A percentile compares a stretch with the other conserved stretches of the same genome.
Conservation (phyloP, 140 eudicot genomes). For the Stevia rebaudiana region DNA sequence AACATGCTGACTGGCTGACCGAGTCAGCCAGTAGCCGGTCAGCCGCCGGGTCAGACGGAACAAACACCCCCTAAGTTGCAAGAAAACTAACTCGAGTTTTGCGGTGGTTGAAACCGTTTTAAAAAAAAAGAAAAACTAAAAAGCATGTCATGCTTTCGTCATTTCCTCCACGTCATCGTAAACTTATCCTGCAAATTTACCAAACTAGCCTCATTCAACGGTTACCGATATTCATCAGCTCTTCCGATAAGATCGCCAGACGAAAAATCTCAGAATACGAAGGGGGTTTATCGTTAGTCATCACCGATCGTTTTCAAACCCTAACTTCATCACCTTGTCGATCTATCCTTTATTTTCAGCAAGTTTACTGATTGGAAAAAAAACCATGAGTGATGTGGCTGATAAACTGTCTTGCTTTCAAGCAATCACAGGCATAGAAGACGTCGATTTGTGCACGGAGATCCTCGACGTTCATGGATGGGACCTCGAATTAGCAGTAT, state of each 20-base stretch:
- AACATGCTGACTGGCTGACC: too few species aligned
- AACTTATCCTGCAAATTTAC: background rate
- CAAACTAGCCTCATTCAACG: conserved; percentile 1
- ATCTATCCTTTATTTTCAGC: background rate
- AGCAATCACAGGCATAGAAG: conserved; percentile 80
- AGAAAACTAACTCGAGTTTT: too few species aligned
- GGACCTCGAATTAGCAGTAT: conserved; percentile 71
- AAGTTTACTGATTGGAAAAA: conserved; percentile 11
- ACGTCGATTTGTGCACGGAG: conserved; percentile 71
- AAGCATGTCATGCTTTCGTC: too few species aligned
- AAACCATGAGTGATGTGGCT: conserved; percentile 62
- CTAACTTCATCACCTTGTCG: conserved; percentile 9
- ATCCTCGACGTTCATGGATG: conserved; percentile 77
- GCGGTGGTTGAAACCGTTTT: too few species aligned
- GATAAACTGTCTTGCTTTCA: conserved; percentile 74
- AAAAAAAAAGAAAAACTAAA: too few species aligned
- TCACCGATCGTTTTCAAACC: conserved; percentile 9
- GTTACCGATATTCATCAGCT: conserved; percentile 4
- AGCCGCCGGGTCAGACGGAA: too few species aligned
- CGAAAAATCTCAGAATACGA: background rate
- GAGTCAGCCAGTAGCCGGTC: too few species aligned
- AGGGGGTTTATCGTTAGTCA: conserved; percentile 7
- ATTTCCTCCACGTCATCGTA: too few species aligned
- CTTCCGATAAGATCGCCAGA: conserved; percentile 4
- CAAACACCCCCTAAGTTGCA: too few species aligned